phyloP scores from a whole-genome alignment of 495 filamentous ascomycete genomes.

The Neurospora africana region DNA sequence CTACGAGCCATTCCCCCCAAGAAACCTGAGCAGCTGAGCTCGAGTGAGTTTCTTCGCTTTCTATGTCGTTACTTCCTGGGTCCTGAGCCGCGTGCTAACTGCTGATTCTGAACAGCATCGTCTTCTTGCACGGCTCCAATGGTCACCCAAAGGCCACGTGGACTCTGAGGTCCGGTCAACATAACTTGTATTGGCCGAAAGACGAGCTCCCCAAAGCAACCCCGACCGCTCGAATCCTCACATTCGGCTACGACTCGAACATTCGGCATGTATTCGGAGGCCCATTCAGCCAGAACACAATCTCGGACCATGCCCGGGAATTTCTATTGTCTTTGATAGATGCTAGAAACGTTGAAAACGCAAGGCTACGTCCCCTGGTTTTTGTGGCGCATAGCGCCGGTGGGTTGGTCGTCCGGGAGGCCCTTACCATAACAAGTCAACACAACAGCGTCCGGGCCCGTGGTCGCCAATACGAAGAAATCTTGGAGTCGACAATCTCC shows the following conservation, averaged over 20 bases:
- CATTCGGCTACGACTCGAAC: neutral
- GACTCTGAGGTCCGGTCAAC: too few species aligned
- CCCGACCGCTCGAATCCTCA: neutral
- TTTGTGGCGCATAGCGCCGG: too few species aligned
- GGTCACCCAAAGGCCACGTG: constrained; percentile 15
- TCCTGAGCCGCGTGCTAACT: neutral
- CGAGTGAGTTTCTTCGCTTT: constrained; percentile 9
- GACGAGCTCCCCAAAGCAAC: neutral
- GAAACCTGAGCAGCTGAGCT: constrained; percentile 7
- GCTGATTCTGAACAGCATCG: constrained; percentile 6
- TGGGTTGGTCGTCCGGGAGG: too few species aligned
- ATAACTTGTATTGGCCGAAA: neutral
- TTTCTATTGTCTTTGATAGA: too few species aligned
- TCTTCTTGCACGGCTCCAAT: constrained; percentile 18
- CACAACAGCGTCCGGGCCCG: too few species aligned
- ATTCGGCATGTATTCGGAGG: neutral
- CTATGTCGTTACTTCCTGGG: neutral
- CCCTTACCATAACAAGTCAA: too few species aligned
- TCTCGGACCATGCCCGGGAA: too few species aligned
- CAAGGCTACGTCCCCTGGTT: too few species aligned
- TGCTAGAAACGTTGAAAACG: too few species aligned
- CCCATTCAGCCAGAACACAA: neutral
- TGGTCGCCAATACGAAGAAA: too few species aligned
- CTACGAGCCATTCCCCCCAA: neutral
- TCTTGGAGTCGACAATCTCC: too few species aligned